Evolutionary conservation across 768 basidiomycete genomes (phyloP), one percentile per base, ranked within the genome.

Genomic region (Wakefieldia striispora): DNA sequence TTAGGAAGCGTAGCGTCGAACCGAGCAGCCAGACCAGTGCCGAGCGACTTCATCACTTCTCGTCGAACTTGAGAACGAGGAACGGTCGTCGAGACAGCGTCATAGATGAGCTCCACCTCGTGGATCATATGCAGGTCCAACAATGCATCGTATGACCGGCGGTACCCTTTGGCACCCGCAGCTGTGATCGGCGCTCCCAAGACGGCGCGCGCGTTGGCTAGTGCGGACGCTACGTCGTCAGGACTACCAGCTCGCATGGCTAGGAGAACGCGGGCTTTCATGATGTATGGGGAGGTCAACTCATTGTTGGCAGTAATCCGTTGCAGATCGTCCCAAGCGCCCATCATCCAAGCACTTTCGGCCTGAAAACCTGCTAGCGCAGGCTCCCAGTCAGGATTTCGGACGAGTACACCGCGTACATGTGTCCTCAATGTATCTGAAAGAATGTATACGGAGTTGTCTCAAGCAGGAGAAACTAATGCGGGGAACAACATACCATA

Each of bases 321-420:
- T 44, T 82, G 75, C 14, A 99, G 88, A 43, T 88, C 87, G 3
- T 79, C 76, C 94, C 95, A 98, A 56, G 94, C 92, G 6, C 92
- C 89, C 29, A 93, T 86, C 81, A 95, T 95, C 87, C 94, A 95
- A 2, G 92, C 90, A 53, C 93, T 90, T 72, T 99, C 95, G 11
- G 89, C 83, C 58, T 92, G 89, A 62, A 92, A 97, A 0, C 86
- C 84, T 6, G 86, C 81, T 11, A 99, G 73, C 3, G 78, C 75
- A 6, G 75, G 63, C 49, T 87, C 80, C 95, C 97, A 98, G 44
- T 83, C 80, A 0, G 92, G 88, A 63, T 91, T 83, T 12, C 86
- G 83, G 36, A 84, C 86, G 17, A 98, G 76, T 9, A 97, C 85
- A 6, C 97, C 97, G 54, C 81, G 80, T 23, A 98, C 94, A 65